Conservation (phyloP, 345 rosid species). For the Litchi chinensis region DNA sequence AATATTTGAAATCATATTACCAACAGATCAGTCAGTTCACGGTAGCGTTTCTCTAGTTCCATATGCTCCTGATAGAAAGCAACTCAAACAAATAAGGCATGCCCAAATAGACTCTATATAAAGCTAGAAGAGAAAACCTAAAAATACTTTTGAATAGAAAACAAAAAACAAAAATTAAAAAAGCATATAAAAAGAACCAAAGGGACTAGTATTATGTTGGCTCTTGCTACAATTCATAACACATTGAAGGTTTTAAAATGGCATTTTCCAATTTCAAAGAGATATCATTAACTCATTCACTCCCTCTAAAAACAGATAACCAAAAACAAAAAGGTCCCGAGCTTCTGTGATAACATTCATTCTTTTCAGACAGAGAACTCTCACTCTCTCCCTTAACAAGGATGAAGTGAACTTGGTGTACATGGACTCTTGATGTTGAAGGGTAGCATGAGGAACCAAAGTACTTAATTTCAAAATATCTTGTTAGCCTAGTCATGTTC, state of each 20-base stretch:
- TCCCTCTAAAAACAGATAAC: background rate
- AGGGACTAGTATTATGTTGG: background rate
- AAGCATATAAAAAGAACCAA: background rate
- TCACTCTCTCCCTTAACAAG: slow-evolving; percentile 10
- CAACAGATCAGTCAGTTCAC: slow-evolving; percentile 95
- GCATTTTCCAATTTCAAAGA: background rate
- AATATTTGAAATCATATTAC: slow-evolving; percentile 48
- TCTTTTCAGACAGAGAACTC: background rate
- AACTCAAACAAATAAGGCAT: slow-evolving; percentile 33
- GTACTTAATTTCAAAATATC: background rate
- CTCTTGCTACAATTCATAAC: background rate
- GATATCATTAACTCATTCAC: background rate
- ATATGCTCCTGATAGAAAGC: slow-evolving; percentile 77
- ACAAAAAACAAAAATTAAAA: background rate
- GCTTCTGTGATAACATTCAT: too few species aligned
- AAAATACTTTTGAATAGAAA: background rate
- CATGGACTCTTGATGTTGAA: background rate
- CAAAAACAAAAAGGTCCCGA: background rate
- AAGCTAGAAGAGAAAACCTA: background rate
- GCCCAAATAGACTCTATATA: slow-evolving; percentile 11
- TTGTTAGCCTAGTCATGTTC: background rate
- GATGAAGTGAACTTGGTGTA: background rate
- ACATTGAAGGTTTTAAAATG: background rate
- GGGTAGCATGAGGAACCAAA: background rate
- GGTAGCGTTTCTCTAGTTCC: slow-evolving; percentile 98